phyloP scores from a whole-genome alignment of 164 flowering plant genomes.

The Dillenia suffruticosa region DNA sequence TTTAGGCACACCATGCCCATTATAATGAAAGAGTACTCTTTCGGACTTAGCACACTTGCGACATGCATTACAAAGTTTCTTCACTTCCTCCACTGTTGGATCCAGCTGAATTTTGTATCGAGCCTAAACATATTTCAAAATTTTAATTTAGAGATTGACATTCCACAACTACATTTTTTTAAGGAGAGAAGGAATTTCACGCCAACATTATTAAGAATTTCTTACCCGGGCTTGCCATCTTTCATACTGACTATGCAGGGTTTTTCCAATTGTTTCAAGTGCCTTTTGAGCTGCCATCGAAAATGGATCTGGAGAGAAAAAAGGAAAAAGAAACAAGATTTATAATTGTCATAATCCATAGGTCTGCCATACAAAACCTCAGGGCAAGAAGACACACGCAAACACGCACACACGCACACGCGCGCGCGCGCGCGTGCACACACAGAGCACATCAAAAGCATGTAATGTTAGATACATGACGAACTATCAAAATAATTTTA shows the following conservation, averaged over 20 bases:
- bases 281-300: conserved; percentile 93
- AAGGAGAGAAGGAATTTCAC: background rate
- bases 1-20: conserved; percentile 99
- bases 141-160: no score
- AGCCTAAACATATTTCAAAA: conserved; percentile 48
- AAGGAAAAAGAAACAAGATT: no score
- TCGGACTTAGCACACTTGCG: conserved; percentile 88
- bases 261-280: conserved; percentile 78
- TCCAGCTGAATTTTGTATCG: conserved; percentile 79
- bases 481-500: no score
- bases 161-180: no score
- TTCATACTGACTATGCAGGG: conserved; percentile 76
- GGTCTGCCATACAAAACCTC: no score
- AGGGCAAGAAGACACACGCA: no score
- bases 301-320: conserved; percentile 66
- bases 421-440: no score
- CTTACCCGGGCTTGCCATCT: conserved; percentile 96
- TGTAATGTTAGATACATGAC: no score
- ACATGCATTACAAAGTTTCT: conserved; percentile 84
- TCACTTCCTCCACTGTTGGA: conserved; percentile 93
- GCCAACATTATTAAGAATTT: background rate
- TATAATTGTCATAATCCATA: no score
- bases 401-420: no score
- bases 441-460: no score
- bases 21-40: conserved; percentile 94